Conservation (phyloP, 352 stramenopile genomes). For the Phytophthora boehmeriae region DNA sequence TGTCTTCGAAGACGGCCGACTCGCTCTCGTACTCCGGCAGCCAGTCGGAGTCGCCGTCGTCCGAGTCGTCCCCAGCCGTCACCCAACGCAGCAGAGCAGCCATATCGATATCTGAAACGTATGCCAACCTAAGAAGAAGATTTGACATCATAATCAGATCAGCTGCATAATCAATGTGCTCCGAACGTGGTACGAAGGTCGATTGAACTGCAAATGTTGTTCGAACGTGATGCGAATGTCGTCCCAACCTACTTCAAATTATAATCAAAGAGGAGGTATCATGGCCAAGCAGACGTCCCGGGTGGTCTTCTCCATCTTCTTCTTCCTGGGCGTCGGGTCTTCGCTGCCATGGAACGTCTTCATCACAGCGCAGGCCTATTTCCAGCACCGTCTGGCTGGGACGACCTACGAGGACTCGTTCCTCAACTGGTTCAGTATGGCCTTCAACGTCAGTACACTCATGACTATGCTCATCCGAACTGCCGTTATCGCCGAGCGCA, state of each 20-base stretch:
- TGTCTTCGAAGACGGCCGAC: slow-evolving; percentile 32
- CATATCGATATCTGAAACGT: no score
- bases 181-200: no score
- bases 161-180: slow-evolving; percentile 20
- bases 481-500: slow-evolving; percentile 57
- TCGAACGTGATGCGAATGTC: no score
- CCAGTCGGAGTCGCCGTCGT: slow-evolving; percentile 37
- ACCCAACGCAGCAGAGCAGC: slow-evolving; percentile 33
- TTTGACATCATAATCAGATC: no score
- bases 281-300: slow-evolving; percentile 42
- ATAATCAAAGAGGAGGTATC: no score
- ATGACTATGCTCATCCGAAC: slow-evolving; percentile 80
- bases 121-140: slow-evolving; percentile 3
- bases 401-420: slow-evolving; percentile 82
- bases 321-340: slow-evolving; percentile 77
- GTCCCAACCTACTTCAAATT: no score
- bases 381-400: slow-evolving; percentile 57
- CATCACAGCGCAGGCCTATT: slow-evolving; percentile 86
- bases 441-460: slow-evolving; percentile 82
- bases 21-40: slow-evolving; percentile 30
- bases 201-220: no score
- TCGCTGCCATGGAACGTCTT: slow-evolving; percentile 89
- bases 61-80: slow-evolving; percentile 17
- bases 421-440: slow-evolving; percentile 88
- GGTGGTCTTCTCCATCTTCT: slow-evolving; percentile 73